Evolutionary conservation across 208 protist species (phyloP), one percentile per base, ranked within the genome.

Genomic region (Wallacemonas sp.): DNA sequence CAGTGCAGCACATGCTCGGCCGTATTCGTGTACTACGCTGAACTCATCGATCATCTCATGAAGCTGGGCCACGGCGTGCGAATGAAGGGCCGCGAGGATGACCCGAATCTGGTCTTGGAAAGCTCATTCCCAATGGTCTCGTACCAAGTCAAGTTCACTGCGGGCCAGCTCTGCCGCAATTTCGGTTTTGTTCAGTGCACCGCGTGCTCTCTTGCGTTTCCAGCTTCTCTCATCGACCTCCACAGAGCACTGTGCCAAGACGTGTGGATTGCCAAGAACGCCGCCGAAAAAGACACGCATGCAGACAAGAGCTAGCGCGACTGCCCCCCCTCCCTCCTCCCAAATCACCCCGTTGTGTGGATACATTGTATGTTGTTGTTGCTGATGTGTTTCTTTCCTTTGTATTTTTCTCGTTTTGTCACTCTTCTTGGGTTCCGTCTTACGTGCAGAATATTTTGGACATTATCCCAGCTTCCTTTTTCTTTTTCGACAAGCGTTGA

Each of bases 1-100:
- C 74, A 81, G 61, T 81, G 75, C 60, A 52, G 58, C 24, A 54
- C 46, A 38, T 93, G 87, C 64, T 62, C 69, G 16, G 36, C 58
- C 19, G 68, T 88, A 21, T 93, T 90, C 41, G 63, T 87, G 5
- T 68, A 79, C 43, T 87, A 89, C 34, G 87, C 83, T 11, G 83
- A 85, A 34, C 65, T 93, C 9, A 61, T 80, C 0, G 68, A 73
- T 14, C 87, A 93, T 57, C 61, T 93, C 41, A 58, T 82, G 26
- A 11, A 52, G 2, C 64, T 70, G 0, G 46, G 70, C 1, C 83
- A 90, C 56, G 65, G 72, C 16, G 52, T 41, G 14, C 52, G 52
- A 24, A 6, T 58, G 14, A 4, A 17, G 6, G 52, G 32, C 9
- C 24, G 29, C 3, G 52, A 58, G 19, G 39, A 68, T 17, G 32